A percentile compares a stretch with the other conserved stretches of the same genome.
These are phyloP conservation scores for Neurospora sp. DNA, from an alignment of 495 filamentous ascomycete species.

Conservation along the genomic window DNA sequence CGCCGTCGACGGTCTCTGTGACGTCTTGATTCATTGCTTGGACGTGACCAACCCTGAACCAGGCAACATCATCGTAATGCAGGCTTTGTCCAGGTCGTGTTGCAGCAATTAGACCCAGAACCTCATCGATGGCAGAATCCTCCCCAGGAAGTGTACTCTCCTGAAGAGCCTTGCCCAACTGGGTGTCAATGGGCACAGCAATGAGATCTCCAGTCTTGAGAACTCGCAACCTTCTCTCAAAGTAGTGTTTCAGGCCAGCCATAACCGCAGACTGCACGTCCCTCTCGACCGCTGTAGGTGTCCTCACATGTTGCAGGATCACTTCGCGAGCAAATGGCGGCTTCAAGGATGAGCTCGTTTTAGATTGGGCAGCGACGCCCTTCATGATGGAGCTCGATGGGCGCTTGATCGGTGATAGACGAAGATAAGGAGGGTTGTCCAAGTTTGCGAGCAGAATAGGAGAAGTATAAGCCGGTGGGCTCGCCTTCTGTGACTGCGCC, in stretches of 20 bases:
- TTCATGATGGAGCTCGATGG: slow-evolving; percentile 23
- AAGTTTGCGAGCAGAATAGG: slow-evolving; percentile 82
- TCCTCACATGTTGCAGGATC: slow-evolving; percentile 80
- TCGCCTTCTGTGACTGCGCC: slow-evolving; percentile 38
- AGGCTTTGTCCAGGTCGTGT: slow-evolving; percentile 21
- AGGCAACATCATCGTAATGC: slow-evolving; percentile 58
- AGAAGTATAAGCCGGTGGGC: slow-evolving; percentile 64
- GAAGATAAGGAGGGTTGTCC: slow-evolving; percentile 60
- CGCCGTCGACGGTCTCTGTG: slow-evolving; percentile 22
- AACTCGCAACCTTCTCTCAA: slow-evolving; percentile 65
- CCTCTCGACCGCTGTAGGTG: slow-evolving; percentile 75
- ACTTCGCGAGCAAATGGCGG: slow-evolving; percentile 87
- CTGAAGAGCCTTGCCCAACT: slow-evolving; percentile 65
- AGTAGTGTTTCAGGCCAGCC: slow-evolving; percentile 73
- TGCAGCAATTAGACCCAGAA: slow-evolving; percentile 33
- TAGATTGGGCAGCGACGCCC: slow-evolving; percentile 24
- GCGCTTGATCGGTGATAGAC: slow-evolving; percentile 53
- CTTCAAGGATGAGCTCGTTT: slow-evolving; percentile 40
- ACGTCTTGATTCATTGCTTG: slow-evolving; percentile 47
- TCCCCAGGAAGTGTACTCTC: slow-evolving; percentile 46
- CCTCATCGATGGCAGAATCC: slow-evolving; percentile 56
- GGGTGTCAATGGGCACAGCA: slow-evolving; percentile 74
- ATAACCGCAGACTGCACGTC: slow-evolving; percentile 75
- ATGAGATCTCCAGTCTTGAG: slow-evolving; percentile 80
- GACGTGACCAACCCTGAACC: slow-evolving; percentile 79